Evolutionary conservation across 257 asterid species (phyloP).

Genomic region (Henckelia pumila): DNA sequence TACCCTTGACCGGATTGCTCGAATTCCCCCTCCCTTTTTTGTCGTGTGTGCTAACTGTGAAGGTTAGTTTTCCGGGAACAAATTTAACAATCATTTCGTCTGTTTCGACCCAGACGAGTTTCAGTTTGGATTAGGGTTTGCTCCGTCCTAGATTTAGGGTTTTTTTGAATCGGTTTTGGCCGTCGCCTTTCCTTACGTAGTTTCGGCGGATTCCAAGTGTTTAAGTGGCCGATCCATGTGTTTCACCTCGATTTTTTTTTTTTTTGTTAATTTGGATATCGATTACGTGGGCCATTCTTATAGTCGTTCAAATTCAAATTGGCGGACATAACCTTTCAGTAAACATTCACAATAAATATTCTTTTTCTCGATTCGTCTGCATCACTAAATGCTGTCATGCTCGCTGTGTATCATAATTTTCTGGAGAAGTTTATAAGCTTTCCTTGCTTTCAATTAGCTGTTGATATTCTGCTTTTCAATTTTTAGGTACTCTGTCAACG

Average conservation of each 20-base stretch:
- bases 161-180: constrained; percentile 19
- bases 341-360: neutral
- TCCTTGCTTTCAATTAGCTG: constrained; percentile 26
- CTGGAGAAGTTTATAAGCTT: constrained; percentile 27
- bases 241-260: constrained; percentile 1
- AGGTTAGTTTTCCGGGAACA: constrained; percentile 34
- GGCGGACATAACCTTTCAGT: neutral
- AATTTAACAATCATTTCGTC: constrained; percentile 28
- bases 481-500: constrained; percentile 23
- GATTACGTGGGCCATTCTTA: neutral
- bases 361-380: constrained; percentile 10
- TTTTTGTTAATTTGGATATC: constrained; percentile 11
- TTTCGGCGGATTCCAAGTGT: constrained; percentile 27
- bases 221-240: constrained; percentile 40
- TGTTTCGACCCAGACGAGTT: constrained; percentile 16
- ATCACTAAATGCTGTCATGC: constrained; percentile 19
- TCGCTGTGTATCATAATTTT: constrained; percentile 35
- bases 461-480: constrained; percentile 4
- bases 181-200: constrained; percentile 8
- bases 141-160: constrained; percentile 37
- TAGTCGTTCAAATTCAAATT: neutral
- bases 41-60: constrained; percentile 19
- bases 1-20: constrained; percentile 35
- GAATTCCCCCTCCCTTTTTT: constrained; percentile 28
- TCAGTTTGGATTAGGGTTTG: constrained; percentile 40